phyloP scores from a whole-genome alignment of 257 asterid species.

The Scutellaria galericulata region DNA sequence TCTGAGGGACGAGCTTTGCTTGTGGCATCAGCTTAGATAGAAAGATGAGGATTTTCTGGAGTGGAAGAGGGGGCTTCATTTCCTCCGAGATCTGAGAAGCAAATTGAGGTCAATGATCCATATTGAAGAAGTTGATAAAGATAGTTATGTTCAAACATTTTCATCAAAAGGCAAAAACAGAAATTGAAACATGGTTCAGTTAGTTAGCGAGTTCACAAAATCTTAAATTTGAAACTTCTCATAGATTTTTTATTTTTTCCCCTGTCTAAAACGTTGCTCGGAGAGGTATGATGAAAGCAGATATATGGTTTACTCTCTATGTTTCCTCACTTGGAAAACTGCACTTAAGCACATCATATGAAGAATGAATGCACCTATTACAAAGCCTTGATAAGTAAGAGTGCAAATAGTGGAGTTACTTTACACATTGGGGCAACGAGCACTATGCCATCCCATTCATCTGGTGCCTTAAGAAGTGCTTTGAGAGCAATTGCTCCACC shows the following conservation, averaged over 20 bases:
- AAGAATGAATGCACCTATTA: background rate
- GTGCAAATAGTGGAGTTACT: conserved; percentile 47
- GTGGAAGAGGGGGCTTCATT: conserved; percentile 80
- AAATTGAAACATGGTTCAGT: background rate
- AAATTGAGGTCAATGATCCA: conserved; percentile 34
- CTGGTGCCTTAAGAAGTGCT: conserved; percentile 74
- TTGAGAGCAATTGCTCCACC: conserved; percentile 95
- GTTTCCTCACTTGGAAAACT: no score
- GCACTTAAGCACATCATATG: background rate
- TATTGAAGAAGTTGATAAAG: no score
- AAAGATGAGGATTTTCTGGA: conserved; percentile 72
- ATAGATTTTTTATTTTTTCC: background rate
- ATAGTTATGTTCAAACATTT: background rate
- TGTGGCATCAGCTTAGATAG: conserved; percentile 74
- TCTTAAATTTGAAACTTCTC: background rate
- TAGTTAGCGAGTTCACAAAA: background rate
- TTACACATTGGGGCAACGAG: conserved; percentile 98
- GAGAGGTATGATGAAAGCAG: background rate
- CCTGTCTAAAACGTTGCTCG: background rate
- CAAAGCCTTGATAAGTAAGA: background rate
- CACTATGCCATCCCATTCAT: conserved; percentile 85
- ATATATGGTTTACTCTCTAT: background rate
- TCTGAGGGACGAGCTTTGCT: conserved; percentile 91
- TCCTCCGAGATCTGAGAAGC: conserved; percentile 79
- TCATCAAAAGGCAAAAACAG: background rate